Base-by-base conservation (phyloP, 2,329 filamentous ascomycete genomes). In the Trematosphaeria pertusa region DNA sequence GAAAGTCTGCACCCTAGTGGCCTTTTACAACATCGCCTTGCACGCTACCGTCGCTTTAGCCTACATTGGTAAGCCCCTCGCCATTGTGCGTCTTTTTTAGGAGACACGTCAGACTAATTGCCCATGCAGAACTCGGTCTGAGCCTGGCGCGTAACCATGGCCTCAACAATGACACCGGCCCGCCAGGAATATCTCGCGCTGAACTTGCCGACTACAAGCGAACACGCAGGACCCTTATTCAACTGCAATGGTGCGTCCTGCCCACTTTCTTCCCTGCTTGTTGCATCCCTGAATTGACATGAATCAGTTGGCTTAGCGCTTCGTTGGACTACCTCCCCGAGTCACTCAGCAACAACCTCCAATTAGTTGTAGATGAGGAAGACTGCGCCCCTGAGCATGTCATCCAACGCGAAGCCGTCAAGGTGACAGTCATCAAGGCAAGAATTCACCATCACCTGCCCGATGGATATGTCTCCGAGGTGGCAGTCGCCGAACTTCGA, bases 1-100 rank as follows among this genome's bases (percentile, higher is more conserved):
- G 50, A 62, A 59, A 24, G 28, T 59, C 2, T 60, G 57, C 17
- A 47, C 51, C 1, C 38, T 62, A 8, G 28, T 62, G n/a, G 50
- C 46, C 9, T 51, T 61, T 42, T 62, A 62, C 36, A 62, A 61
- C 19, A 52, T 62, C 17, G 39, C 54, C 10, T 37, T 54, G 12
- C 54, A 62, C n/a, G 55, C 46, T 5, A 45, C 35, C 9, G 55
- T 61, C 2, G 46, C 58, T 10, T 21, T 59, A 11, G 54, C 54
- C 12, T 61, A 52, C 24, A 48, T 60, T 28, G 58, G 56, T 61
- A 51, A 9, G 42, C 32, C 7, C 22, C 8, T 34, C 19, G 21
- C 19, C 26, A 19, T 11, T 19, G 24, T 10, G 14, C 21, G 10
- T 7, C 20, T 11, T 43, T 17, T 34, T 9, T 1, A 28, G 12